Base-by-base conservation (phyloP, 352 stramenopile genomes). In the Pythium chondricola region DNA sequence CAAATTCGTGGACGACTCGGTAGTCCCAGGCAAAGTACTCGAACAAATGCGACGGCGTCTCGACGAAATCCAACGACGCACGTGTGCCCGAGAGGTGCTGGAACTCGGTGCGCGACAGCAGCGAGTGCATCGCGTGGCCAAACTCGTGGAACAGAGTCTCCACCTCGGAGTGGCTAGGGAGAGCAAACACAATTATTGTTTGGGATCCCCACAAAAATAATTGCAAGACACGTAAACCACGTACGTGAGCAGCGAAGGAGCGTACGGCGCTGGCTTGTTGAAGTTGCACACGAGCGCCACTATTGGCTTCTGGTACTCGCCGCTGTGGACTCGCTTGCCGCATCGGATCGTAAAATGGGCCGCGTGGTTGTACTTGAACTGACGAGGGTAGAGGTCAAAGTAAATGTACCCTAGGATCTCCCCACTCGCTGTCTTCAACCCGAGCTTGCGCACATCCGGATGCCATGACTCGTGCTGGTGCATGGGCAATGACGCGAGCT, bases 101-200 rank as follows among this genome's bases (percentile, higher is more conserved):
- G 56, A 98, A 98, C 45, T 95, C 83, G 6, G 95, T 98, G 20
- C 83, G 75, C 27, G 88, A 98, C 7, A 99, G 68, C 30, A 99
- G 62, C 16, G 95, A 98, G 67, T 99, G 96, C 59, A 99, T 77
- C 20, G 91, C 95, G 63, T 99, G 96, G 4, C 96, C 96, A 58
- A 98, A 98, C 70, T 99, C 96, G 58, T 99, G 96, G 61, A 98
- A 98, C 5, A 99, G 76, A 7, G 96, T 98, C 76, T 98, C 93
- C 10, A 98, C 88, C 67, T 99, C 95, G 0, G 83, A 85, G 58
- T 98, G 95, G 6, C 69, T 83, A 54, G n/a, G 32, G 4, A 88
- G 14, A 90, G 10, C 21, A 25, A 18, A 38, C n/a, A 20, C 5
- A 44, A 60, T 39, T 13, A 36, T 11, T 30, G 7, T n/a, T 17